Evolutionary conservation across 2,329 filamentous ascomycete species (phyloP).

Genomic region (Furcasterigmium furcatum): DNA sequence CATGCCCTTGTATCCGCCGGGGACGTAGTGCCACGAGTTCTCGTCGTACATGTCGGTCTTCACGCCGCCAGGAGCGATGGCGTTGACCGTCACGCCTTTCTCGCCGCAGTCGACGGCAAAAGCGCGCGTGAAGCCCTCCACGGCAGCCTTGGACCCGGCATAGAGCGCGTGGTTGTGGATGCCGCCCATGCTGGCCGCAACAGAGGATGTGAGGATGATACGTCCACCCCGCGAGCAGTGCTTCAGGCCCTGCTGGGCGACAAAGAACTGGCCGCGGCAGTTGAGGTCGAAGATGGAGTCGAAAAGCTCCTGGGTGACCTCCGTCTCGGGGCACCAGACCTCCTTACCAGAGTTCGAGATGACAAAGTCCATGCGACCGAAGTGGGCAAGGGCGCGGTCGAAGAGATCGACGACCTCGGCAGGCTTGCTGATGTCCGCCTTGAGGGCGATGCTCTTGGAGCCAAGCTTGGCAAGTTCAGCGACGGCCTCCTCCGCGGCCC

Average conservation of each 20-base stretch:
- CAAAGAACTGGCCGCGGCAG: conserved; percentile 71
- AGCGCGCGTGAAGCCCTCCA: conserved; percentile 69
- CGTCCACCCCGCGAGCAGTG: conserved; percentile 67
- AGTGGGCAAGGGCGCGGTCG: conserved; percentile 60
- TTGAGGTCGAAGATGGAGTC: conserved; percentile 72
- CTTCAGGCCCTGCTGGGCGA: conserved; percentile 72
- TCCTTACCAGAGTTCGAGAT: conserved; percentile 72
- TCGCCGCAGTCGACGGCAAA: conserved; percentile 70
- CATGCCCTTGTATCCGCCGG: conserved; percentile 50
- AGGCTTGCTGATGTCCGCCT: conserved; percentile 63
- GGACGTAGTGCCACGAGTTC: conserved; percentile 65
- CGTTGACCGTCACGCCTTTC: conserved; percentile 68
- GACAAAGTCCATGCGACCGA: conserved; percentile 69
- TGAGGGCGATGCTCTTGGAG: conserved; percentile 54
- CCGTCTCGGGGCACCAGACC: conserved; percentile 66
- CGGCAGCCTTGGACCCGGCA: conserved; percentile 68
- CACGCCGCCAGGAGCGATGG: conserved; percentile 69
- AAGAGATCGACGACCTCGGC: conserved; percentile 60
- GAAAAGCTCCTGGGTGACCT: conserved; percentile 68
- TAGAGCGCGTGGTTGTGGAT: conserved; percentile 70
- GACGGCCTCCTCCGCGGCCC: conserved; percentile 55
- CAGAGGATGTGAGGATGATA: conserved; percentile 70
- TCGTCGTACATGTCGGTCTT: conserved; percentile 76
- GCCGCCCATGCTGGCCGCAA: conserved; percentile 63
- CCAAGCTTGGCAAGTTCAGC: conserved; percentile 51